Percentiles rank a stretch among this genome's conserved stretches.
Conservation (phyloP, 257 asterid species). For the Marsdenia floribunda region DNA sequence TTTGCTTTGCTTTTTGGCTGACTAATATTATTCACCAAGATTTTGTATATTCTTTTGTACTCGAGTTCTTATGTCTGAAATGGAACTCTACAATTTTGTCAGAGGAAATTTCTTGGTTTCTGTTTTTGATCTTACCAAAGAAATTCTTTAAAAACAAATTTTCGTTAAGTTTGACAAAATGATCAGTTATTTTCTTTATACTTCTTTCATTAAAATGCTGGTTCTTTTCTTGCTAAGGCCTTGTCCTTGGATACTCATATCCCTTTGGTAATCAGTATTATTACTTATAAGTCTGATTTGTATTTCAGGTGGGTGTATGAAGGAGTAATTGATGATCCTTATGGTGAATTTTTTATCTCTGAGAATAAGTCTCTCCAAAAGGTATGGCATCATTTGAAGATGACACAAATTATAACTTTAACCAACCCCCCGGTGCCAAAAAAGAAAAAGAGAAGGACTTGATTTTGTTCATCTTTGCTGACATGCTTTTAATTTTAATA, state of each 20-base stretch:
- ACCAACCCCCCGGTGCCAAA: background rate
- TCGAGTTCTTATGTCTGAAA: background rate
- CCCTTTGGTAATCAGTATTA: background rate
- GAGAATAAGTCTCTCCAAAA: slow-evolving; percentile 94
- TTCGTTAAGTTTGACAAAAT: background rate
- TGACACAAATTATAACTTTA: background rate
- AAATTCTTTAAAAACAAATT: background rate
- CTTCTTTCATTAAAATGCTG: background rate
- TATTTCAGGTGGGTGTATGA: slow-evolving; percentile 91
- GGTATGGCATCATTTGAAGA: slow-evolving; percentile 38
- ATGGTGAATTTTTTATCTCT: slow-evolving; percentile 90
- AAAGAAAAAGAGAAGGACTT: background rate
- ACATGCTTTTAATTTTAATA: slow-evolving; percentile 31
- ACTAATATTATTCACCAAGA: background rate
- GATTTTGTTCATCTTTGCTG: slow-evolving; percentile 24
- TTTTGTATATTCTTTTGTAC: background rate
- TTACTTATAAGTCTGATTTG: background rate
- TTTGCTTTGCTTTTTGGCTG: background rate
- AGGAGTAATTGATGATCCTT: slow-evolving; percentile 95
- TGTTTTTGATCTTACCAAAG: background rate
- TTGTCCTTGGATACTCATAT: background rate
- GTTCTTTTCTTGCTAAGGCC: background rate
- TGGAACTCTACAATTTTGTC: background rate
- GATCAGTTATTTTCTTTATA: background rate
- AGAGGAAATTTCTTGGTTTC: background rate